Evolutionary conservation across 163 green algal genomes (phyloP).

Genomic region (Smithsoniella earleae): DNA sequence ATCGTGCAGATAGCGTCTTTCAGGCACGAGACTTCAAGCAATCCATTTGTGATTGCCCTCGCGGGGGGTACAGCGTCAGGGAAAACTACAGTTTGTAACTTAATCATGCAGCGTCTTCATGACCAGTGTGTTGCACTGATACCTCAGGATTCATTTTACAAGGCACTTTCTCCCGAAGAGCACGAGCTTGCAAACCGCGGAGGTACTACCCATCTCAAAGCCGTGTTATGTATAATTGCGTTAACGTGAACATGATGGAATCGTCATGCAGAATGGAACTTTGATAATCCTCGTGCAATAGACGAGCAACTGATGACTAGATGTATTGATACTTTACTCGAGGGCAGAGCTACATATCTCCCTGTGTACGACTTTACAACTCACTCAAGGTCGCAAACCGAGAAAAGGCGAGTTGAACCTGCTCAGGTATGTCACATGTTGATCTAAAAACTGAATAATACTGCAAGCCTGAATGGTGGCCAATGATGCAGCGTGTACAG

Average conservation of each 20-base stretch:
- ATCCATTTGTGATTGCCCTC: constrained; percentile 32
- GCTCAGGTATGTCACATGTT: neutral
- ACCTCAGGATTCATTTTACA: constrained; percentile 74
- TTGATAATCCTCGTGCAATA: constrained; percentile 64
- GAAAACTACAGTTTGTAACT: constrained; percentile 77
- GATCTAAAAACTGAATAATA: no score
- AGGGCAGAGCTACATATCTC: constrained; percentile 64
- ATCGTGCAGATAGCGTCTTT: no score
- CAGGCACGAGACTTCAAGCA: no score
- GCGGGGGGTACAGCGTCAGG: constrained; percentile 61
- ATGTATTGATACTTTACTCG: constrained; percentile 33
- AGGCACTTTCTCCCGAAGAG: constrained; percentile 55
- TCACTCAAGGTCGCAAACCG: constrained; percentile 50
- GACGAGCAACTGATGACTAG: constrained; percentile 45
- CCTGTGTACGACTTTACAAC: constrained; percentile 87
- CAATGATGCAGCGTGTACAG: neutral
- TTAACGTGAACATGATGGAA: no score
- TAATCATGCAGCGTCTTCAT: constrained; percentile 72
- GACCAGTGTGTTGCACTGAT: constrained; percentile 79
- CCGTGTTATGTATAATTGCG: neutral
- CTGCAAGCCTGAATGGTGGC: no score
- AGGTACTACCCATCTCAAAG: no score
- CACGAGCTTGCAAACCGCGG: neutral
- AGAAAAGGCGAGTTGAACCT: constrained; percentile 58
- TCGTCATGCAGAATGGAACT: constrained; percentile 68